Evolutionary conservation across 768 basidiomycete species (phyloP).

Genomic region (Boletus rufocinnamomeus): DNA sequence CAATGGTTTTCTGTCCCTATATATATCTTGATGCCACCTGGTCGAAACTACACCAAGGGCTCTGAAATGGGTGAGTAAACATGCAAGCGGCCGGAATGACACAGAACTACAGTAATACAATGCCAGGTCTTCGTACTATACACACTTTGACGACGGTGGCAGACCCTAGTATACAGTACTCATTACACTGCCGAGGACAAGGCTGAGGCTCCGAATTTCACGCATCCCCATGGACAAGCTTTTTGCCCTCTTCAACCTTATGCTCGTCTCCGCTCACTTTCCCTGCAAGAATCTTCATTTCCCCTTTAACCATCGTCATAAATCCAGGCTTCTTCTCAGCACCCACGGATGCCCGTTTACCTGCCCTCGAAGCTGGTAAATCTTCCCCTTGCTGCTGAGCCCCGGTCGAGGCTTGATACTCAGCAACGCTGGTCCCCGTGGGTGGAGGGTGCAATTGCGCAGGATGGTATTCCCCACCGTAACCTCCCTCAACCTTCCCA

Average conservation of each 20-base stretch:
- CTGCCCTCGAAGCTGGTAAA: not conserved
- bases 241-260: slow-evolving; percentile 33
- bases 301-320: slow-evolving; percentile 35
- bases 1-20: not conserved
- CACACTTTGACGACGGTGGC: not conserved
- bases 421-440: slow-evolving; percentile 18
- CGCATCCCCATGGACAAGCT: slow-evolving; percentile 26
- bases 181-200: not conserved
- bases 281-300: slow-evolving; percentile 37
- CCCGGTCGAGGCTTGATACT: slow-evolving; percentile 3
- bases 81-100: not conserved
- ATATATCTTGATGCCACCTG: not conserved
- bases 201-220: slow-evolving; percentile 14
- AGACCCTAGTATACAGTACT: slow-evolving; percentile 7
- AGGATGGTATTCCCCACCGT: slow-evolving; percentile 30
- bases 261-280: slow-evolving; percentile 31
- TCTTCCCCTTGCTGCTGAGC: not conserved
- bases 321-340: slow-evolving; percentile 29
- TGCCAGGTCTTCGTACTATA: slow-evolving; percentile 8
- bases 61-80: not conserved
- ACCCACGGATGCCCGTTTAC: not conserved
- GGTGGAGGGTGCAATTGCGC: slow-evolving; percentile 33
- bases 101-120: slow-evolving; percentile 6
- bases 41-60: not conserved
- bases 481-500: not conserved